A percentile compares a stretch with the other conserved stretches of the same genome.
Conservation (phyloP, 2,329 filamentous ascomycete species). For the Fusarium sp. region DNA sequence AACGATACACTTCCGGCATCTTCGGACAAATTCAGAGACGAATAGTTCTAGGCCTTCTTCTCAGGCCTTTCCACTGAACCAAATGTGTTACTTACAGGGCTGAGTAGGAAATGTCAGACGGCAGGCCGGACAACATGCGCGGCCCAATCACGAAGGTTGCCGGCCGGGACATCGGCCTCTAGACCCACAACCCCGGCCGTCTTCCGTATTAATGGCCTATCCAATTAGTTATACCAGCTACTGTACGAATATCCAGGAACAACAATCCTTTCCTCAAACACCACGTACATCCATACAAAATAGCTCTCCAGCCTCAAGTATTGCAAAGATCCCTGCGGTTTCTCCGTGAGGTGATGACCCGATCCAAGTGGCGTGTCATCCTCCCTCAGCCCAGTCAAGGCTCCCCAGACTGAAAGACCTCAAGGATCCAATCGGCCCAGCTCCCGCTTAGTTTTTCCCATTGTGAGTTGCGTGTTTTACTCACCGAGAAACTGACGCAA, state of each 20-base stretch:
- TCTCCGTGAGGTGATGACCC: constrained; percentile 44
- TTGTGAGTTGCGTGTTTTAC: constrained; percentile 21
- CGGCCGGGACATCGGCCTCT: constrained; percentile 26
- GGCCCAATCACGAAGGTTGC: constrained; percentile 44
- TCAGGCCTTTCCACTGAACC: neutral
- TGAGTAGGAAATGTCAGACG: constrained; percentile 25
- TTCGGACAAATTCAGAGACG: constrained; percentile 1
- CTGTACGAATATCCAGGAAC: neutral
- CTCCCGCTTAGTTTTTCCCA: constrained; percentile 11
- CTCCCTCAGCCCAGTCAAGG: constrained; percentile 7
- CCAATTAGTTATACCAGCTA: neutral
- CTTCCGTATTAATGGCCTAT: constrained; percentile 21
- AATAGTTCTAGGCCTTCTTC: neutral
- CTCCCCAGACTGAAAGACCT: constrained; percentile 14
- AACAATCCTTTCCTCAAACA: constrained; percentile 3
- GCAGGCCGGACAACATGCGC: constrained; percentile 23
- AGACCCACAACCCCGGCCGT: constrained; percentile 31
- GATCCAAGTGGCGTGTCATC: constrained; percentile 41
- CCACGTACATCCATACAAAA: neutral
- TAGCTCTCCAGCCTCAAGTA: neutral
- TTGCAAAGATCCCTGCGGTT: neutral
- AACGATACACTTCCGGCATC: neutral
- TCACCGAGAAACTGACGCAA: constrained; percentile 37
- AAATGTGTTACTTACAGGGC: constrained; percentile 24
- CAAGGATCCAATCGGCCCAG: constrained; percentile 35